Base-by-base conservation (phyloP, 192 early-diverging fungal species). In the Coemansia sp. region DNA sequence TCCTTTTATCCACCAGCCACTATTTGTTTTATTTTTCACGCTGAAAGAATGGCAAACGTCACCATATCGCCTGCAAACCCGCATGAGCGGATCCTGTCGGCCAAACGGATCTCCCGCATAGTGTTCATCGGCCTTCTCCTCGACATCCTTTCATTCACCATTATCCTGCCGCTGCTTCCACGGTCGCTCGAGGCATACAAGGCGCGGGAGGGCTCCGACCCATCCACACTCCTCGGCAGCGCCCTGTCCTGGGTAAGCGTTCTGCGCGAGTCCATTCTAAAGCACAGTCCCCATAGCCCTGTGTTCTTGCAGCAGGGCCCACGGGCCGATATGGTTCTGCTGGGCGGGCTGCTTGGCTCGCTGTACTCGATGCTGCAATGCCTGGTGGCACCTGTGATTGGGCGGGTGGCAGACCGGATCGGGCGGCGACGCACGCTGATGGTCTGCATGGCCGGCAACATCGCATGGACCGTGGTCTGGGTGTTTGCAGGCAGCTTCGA, bases 111-210 rank as follows among this genome's bases (percentile, higher is more conserved):
- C 45, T 65, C 77, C 13, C 77, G 62, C 19, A 68, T 80, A 6
- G 77, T 97, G 20, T 94, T 98, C 62, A 82, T 85, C 10, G 91
- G 93, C 0, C 84, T 99, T 17, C 76, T 99, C 38, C 85, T 99
- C 22, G 97, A 97, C 72, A 91, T 99, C 53, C 88, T 99, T 25
- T 91, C 95, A 6, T 99, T 99, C 78, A 99, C 97, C 10, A 94
- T 96, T 57, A 97, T 99, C 69, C 74, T 99, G 38, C 97, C 97
- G 6, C 84, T 99, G 30, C 91, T 94, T 60, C 97, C 97, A 38
- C 82, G 95, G 19, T 79, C 97, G 30, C 77, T 99, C 6, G 85
- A 93, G 54, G 89, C 92, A 57, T 99, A 99, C 83, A 85, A 89
- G 31, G 70, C 75, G 22, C 72, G 81, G 19, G 72, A 79, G 37